These are phyloP conservation scores for Prunella vulgaris DNA, from an alignment of 257 asterid genomes.

Conservation along the genomic window DNA sequence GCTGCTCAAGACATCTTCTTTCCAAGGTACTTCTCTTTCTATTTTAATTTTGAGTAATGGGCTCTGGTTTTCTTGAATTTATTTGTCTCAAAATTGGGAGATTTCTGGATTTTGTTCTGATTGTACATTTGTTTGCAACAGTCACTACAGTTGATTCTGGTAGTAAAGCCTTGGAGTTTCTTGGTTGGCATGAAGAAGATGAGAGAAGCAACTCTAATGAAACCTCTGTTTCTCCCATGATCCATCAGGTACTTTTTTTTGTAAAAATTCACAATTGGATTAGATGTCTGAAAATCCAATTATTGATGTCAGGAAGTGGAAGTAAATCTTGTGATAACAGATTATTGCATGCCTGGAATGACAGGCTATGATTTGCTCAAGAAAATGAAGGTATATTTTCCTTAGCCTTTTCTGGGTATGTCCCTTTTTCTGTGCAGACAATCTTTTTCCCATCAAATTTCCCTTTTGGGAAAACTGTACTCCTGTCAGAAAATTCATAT, in stretches of 20 bases:
- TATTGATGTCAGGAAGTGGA: slow-evolving; percentile 37
- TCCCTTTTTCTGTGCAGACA: too few relatives aligned
- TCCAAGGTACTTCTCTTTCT: slow-evolving; percentile 28
- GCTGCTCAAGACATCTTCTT: slow-evolving; percentile 47
- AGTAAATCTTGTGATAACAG: slow-evolving; percentile 50
- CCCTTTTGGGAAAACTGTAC: slow-evolving; percentile 19
- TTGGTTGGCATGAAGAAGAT: slow-evolving; percentile 34
- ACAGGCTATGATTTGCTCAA: slow-evolving; percentile 59
- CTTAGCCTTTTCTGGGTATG: background rate
- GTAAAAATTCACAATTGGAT: background rate
- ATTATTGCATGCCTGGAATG: slow-evolving; percentile 63
- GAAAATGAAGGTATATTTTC: slow-evolving; percentile 39
- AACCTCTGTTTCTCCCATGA: slow-evolving; percentile 20
- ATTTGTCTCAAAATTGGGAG: background rate
- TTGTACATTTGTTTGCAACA: slow-evolving; percentile 10
- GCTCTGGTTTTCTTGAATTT: background rate
- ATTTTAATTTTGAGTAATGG: background rate
- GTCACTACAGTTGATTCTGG: slow-evolving; percentile 60
- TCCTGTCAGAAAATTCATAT: background rate
- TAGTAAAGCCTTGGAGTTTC: slow-evolving; percentile 48
- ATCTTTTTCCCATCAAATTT: background rate
- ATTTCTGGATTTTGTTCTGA: background rate
- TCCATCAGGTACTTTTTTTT: slow-evolving; percentile 11
- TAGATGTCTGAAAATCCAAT: slow-evolving; percentile 8
- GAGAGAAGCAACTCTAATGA: slow-evolving; percentile 21